These are phyloP conservation scores for Yarrowia deformans DNA, from an alignment of 805 yeast species.

Conservation along the genomic window DNA sequence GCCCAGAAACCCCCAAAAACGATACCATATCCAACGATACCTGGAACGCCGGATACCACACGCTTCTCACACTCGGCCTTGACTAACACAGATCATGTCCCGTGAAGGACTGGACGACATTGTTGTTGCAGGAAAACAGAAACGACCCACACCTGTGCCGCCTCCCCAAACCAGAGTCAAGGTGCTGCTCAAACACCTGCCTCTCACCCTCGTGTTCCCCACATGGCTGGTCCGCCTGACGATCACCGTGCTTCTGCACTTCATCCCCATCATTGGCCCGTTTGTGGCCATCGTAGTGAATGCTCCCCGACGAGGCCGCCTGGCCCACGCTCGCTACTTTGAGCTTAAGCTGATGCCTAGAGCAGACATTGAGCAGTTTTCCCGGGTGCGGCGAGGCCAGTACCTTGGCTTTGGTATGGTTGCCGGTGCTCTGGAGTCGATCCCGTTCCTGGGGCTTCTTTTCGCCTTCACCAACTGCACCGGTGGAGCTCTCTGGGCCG, in stretches of 20 bases:
- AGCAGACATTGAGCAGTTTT: conserved; percentile 52
- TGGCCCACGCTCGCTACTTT: conserved; percentile 64
- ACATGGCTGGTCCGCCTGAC: conserved; percentile 53
- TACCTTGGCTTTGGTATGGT: conserved; percentile 51
- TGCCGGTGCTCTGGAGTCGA: conserved; percentile 51
- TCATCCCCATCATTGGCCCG: conserved; percentile 68
- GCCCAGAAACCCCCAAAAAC: no score
- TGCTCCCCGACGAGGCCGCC: conserved; percentile 63
- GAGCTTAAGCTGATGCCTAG: conserved; percentile 60
- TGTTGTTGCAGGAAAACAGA: conserved; percentile 54
- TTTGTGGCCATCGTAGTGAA: conserved; percentile 57
- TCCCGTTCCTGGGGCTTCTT: conserved; percentile 50
- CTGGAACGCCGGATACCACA: no score
- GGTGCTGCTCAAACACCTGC: conserved; percentile 50
- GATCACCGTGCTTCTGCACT: conserved; percentile 53
- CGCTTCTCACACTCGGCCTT: no score
- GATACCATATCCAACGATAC: neutral
- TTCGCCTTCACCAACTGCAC: conserved; percentile 51
- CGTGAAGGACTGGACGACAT: conserved; percentile 57
- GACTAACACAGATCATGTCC: conserved; percentile 49
- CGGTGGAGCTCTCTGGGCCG: conserved; percentile 54
- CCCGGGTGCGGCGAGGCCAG: conserved; percentile 47
- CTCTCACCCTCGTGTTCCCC: conserved; percentile 54
- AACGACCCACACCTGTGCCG: conserved; percentile 47
- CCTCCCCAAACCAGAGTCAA: conserved; percentile 46